A percentile compares a stretch with the other conserved stretches of the same genome.
Evolutionary conservation across 116 monocot genomes (phyloP).

Genomic region (Papilionanthe hybrid): DNA sequence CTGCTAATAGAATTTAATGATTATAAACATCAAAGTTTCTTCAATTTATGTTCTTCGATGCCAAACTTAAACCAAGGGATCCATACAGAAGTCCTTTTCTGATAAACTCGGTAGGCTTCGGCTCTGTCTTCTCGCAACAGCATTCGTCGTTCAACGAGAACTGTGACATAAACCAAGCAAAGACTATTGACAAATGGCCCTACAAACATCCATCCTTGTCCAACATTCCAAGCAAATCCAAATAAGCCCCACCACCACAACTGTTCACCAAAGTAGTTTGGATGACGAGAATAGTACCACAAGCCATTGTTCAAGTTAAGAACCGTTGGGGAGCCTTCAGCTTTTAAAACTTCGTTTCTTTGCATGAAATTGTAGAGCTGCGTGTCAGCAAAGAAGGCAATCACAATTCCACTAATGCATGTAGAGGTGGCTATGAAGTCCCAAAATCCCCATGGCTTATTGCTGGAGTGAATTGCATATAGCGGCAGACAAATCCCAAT

Average conservation of each 20-base stretch:
- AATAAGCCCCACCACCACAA: slow-evolving; percentile 94
- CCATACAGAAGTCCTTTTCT: slow-evolving; percentile 76
- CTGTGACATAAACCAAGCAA: slow-evolving; percentile 75
- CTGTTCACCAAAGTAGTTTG: slow-evolving; percentile 94
- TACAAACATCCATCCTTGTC: slow-evolving; percentile 68
- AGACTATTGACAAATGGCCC: slow-evolving; percentile 76
- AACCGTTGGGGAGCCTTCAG: slow-evolving; percentile 31
- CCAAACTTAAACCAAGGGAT: slow-evolving; percentile 80
- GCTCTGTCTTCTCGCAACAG: slow-evolving; percentile 55
- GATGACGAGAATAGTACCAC: slow-evolving; percentile 89
- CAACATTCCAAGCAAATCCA: slow-evolving; percentile 60
- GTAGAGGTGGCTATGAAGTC: slow-evolving; percentile 41
- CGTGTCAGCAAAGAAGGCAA: slow-evolving; percentile 85
- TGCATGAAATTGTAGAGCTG: slow-evolving; percentile 64
- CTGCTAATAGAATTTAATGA: neutral
- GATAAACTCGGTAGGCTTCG: slow-evolving; percentile 68
- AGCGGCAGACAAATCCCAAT: slow-evolving; percentile 88
- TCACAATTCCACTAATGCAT: slow-evolving; percentile 59
- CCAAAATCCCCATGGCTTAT: slow-evolving; percentile 46
- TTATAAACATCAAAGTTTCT: slow-evolving; percentile 22
- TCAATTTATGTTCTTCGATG: slow-evolving; percentile 28
- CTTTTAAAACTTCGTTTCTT: slow-evolving; percentile 47
- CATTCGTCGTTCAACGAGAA: slow-evolving; percentile 75
- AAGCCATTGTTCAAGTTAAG: slow-evolving; percentile 68
- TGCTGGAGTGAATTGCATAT: slow-evolving; percentile 72